Conservation (phyloP, 768 basidiomycete species). For the Punctularia strigosozonata region DNA sequence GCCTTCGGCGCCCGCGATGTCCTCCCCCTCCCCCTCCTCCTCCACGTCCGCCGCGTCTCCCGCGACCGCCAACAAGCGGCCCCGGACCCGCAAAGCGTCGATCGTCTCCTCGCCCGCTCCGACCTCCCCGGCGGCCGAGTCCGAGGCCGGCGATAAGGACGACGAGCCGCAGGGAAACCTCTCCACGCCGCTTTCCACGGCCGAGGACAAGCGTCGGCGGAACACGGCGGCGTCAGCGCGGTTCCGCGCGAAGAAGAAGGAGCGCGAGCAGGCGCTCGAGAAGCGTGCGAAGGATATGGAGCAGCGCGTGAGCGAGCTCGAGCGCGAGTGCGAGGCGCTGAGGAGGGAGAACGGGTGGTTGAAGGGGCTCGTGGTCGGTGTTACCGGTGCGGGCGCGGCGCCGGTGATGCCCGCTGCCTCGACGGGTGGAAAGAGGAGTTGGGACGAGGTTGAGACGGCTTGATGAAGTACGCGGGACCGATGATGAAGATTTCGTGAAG, state of each 20-base stretch:
- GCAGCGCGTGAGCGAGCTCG: slow-evolving; percentile 64
- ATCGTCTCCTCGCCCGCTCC: slow-evolving; percentile 21
- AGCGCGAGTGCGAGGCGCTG: slow-evolving; percentile 84
- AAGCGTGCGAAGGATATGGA: slow-evolving; percentile 78
- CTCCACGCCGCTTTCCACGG: slow-evolving; percentile 29
- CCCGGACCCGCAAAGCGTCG: slow-evolving; percentile 32
- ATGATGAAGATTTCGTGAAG: too few species aligned
- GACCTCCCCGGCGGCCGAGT: slow-evolving; percentile 18
- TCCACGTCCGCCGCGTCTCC: slow-evolving; percentile 9
- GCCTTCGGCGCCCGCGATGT: slow-evolving; percentile 16
- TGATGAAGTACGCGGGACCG: too few species aligned
- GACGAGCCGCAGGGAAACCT: slow-evolving; percentile 4
- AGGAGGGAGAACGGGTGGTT: slow-evolving; percentile 89
- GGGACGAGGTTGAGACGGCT: too few species aligned
- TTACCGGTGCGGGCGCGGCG: slow-evolving; percentile 54
- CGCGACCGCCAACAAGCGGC: slow-evolving; percentile 8
- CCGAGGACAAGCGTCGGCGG: slow-evolving; percentile 87
- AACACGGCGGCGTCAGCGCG: slow-evolving; percentile 92
- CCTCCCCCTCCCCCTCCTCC: slow-evolving; percentile 8
- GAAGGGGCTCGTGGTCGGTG: slow-evolving; percentile 81
- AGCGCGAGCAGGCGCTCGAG: slow-evolving; percentile 84
- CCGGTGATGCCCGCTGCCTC: too few species aligned
- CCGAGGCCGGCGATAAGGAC: slow-evolving; percentile 11
- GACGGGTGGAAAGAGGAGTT: too few species aligned
- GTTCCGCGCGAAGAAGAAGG: slow-evolving; percentile 94